Evolutionary conservation across 257 asterid species (phyloP), one percentile per base, ranked within the genome.

Genomic region (Paraleonurus japonicus): DNA sequence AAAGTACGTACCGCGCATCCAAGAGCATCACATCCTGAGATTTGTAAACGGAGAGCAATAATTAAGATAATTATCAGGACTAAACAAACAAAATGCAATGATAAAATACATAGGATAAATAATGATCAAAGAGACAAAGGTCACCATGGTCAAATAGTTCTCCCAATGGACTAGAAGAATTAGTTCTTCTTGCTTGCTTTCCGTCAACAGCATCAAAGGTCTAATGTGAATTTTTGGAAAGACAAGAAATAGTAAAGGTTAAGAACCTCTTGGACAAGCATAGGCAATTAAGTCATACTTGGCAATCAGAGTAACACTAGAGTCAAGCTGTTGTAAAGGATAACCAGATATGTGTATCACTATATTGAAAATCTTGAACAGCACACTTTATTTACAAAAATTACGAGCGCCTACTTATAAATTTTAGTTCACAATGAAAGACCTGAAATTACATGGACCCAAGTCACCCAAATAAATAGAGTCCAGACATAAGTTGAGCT

Each of bases 201-300:
- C 99, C 99, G 65, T 95, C 99, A 80, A 95, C 98, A 75, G 97
- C 99, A 80, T 95, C 99, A 82, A 95, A 95, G 24, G 99, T 95
- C 99, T 95, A 35, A 45, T 43, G 66, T 65, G 59, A 41, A 79
- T 63, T 66, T 45, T 20, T 26, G 51, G 70, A 59, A 26, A 78
- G 75, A 61, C 26, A 45, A 47, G 58, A 45, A 73, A 71, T n/a
- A 58, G 51, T 48, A 32, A 32, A 57, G 47, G 37, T 27, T 50
- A 67, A 15, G 37, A 80, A 80, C 43, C 63, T 64, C 61, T 64
- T 17, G 24, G 65, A 57, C 67, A 61, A 68, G 26, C 45, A 69
- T 53, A 32, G 2, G 15, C 15, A 17, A 35, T 35, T 33, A 70
- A 71, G 32, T 24, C 47, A 45, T 10, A 50, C 4, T 61, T 47